Percentiles rank a stretch among this genome's conserved stretches.
Conservation (phyloP, 2,329 filamentous ascomycete species). For the Verticillium nubilum region DNA sequence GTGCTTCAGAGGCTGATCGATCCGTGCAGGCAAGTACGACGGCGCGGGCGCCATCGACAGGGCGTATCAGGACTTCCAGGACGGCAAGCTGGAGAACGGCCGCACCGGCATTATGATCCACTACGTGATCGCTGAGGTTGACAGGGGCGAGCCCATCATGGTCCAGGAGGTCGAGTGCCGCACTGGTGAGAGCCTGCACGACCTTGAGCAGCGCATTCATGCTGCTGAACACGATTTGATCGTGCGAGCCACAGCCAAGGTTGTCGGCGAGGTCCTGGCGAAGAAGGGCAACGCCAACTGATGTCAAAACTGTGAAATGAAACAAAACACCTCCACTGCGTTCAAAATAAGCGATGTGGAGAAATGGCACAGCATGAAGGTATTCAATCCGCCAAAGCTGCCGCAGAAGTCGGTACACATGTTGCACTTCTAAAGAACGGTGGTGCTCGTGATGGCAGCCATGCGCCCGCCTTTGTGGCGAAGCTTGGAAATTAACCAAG, state of each 20-base stretch:
- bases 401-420: no score
- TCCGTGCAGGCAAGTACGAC: slow-evolving; percentile 59
- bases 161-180: background rate
- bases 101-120: slow-evolving; percentile 87
- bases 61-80: slow-evolving; percentile 67
- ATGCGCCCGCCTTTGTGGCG: no score
- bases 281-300: slow-evolving; percentile 1
- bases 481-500: no score
- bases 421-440: no score
- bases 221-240: slow-evolving; percentile 71
- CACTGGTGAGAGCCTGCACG: background rate
- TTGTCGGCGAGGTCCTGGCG: no score
- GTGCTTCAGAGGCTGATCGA: no score
- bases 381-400: no score
- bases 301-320: no score
- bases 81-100: slow-evolving; percentile 56
- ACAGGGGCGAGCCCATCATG: slow-evolving; percentile 53
- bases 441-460: no score
- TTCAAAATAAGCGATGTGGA: no score
- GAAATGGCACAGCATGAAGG: no score
- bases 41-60: slow-evolving; percentile 73
- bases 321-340: no score
- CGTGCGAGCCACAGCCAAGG: slow-evolving; percentile 61
- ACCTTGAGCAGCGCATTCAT: slow-evolving; percentile 69
- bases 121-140: slow-evolving; percentile 75